Base-by-base conservation (phyloP, 139 green algal genomes). In the Penium margaritaceum region DNA sequence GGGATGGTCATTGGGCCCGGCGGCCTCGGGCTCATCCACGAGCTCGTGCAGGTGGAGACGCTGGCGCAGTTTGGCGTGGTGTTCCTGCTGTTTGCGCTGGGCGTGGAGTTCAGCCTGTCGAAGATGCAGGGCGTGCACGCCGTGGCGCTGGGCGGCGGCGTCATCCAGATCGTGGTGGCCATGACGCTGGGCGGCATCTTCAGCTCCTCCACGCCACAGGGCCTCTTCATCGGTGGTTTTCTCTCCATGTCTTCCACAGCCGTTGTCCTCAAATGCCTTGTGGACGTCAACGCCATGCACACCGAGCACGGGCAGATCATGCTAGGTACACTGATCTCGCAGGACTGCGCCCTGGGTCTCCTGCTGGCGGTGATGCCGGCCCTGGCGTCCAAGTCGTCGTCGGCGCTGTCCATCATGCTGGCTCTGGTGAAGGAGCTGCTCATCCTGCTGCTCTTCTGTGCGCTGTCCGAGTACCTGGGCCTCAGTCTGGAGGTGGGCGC, bases 311-410 rank as follows among this genome's bases (percentile, higher is more conserved):
- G 90, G 2, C 81, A 96, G 79, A 96, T 97, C 70, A 95, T 87
- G 2, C 88, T 97, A 2, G 91, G 91, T 29, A 96, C 90, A 0
- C 85, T 96, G 24, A 89, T 97, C 34, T 62, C 89, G 33, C 92
- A 97, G 84, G 93, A 98, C 76, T 95, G 88, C 71, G 83, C 89
- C 36, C 87, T 97, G 21, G 93, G 93, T 9, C 78, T 97, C 14
- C 88, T 97, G 70, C 96, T 97, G 87, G 92, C 92, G 17, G 82
- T 95, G 61, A 91, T 96, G 87, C 92, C 92, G 0, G 78, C 93
- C 5, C 86, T 97, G 36, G 74, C 74, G 0, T 51, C 54, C 46
- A 83, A 64, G 32, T 27, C 32, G n/a, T 27, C 27, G 7, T 44
- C 29, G 9, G 51, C 33, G 0, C 24, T 76, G 2, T 24, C 36